These are phyloP conservation scores for Cercis canadensis DNA, from an alignment of 306 rosid genomes.

Conservation along the genomic window DNA sequence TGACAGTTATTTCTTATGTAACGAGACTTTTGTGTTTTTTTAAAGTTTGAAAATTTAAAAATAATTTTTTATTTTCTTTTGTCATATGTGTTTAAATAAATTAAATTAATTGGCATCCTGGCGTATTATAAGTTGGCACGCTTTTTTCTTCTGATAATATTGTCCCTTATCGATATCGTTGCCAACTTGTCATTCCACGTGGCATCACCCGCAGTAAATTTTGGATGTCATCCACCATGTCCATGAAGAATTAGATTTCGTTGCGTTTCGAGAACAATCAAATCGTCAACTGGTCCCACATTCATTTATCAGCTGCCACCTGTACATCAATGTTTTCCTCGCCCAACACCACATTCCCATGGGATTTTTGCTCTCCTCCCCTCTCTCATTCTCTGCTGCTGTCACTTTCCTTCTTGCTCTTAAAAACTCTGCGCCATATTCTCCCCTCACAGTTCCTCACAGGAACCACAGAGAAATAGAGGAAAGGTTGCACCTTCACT, in stretches of 20 bases:
- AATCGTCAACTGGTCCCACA: constrained; percentile 31
- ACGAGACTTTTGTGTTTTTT: too few relatives aligned
- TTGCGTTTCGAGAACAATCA: constrained; percentile 8
- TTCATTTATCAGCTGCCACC: constrained; percentile 45
- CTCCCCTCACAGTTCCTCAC: constrained; percentile 22
- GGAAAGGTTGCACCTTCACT: constrained; percentile 4
- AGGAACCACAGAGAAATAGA: constrained; percentile 23
- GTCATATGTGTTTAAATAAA: too few relatives aligned
- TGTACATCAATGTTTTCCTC: constrained; percentile 30
- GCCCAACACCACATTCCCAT: constrained; percentile 19
- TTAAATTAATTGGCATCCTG: too few relatives aligned
- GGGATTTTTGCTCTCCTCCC: constrained; percentile 30
- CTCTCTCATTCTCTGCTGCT: constrained; percentile 32
- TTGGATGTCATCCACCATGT: constrained; percentile 31
- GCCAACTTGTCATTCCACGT: constrained; percentile 34
- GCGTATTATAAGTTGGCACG: too few relatives aligned
- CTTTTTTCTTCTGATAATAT: constrained; percentile 6
- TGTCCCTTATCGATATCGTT: constrained; percentile 27
- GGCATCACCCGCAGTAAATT: constrained; percentile 3
- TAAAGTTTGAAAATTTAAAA: too few relatives aligned
- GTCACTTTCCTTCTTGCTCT: constrained; percentile 41
- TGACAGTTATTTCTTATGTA: too few relatives aligned
- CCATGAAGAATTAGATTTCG: constrained; percentile 28
- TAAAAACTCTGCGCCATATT: constrained; percentile 40
- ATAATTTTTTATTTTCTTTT: too few relatives aligned